These are phyloP conservation scores for Knufia fluminis DNA, from an alignment of 2,329 filamentous ascomycete species.

Conservation along the genomic window DNA sequence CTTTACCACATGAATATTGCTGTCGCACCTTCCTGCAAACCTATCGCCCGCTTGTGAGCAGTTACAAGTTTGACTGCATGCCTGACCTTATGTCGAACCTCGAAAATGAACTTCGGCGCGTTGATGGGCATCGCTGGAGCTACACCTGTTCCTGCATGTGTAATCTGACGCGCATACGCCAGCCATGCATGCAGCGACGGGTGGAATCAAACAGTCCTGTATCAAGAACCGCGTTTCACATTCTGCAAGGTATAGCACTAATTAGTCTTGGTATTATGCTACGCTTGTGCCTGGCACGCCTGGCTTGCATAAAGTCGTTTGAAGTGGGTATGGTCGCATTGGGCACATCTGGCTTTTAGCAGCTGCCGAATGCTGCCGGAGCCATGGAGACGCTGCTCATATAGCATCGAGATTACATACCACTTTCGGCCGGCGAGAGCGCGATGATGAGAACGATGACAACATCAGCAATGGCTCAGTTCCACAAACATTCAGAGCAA, in stretches of 20 bases:
- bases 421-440: background rate
- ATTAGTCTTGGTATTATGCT: background rate
- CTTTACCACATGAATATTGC: background rate
- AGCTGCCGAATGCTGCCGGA: too few relatives aligned
- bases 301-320: background rate
- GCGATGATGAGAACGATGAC: too few relatives aligned
- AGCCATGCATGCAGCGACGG: slow-evolving; percentile 5
- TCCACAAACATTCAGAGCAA: too few relatives aligned
- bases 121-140: background rate
- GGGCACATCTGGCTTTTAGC: too few relatives aligned
- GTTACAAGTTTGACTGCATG: background rate
- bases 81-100: background rate
- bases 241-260: slow-evolving; percentile 6
- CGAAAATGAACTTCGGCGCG: background rate
- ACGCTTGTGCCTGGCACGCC: background rate
- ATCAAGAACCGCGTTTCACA: slow-evolving; percentile 5
- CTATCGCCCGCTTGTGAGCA: background rate
- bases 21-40: slow-evolving; percentile 3
- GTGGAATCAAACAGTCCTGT: slow-evolving; percentile 10
- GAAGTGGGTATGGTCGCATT: background rate
- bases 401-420: background rate
- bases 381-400: too few relatives aligned
- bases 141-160: background rate
- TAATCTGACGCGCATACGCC: slow-evolving; percentile 6
- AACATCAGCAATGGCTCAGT: too few relatives aligned